Conservation (phyloP, 768 basidiomycete species). For the Boletales sp. region DNA sequence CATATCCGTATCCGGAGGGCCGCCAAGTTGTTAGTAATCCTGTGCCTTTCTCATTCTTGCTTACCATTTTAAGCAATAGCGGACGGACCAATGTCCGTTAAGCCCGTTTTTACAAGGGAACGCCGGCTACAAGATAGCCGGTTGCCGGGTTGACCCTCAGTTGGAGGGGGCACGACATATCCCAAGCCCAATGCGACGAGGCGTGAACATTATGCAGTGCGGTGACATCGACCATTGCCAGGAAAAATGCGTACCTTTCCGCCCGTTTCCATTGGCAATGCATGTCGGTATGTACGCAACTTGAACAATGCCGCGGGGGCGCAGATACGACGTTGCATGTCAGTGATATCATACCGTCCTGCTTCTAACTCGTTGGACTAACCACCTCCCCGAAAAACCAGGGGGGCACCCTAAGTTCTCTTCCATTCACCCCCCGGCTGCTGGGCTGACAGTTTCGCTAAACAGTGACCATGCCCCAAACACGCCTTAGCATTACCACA, state of each 20-base stretch:
- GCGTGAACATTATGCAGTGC: constrained; percentile 14
- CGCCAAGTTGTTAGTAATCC: constrained; percentile 15
- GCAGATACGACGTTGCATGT: no score
- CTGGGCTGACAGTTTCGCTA: constrained; percentile 11
- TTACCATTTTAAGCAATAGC: constrained; percentile 3
- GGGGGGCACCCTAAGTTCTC: not conserved
- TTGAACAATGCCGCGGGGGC: not conserved
- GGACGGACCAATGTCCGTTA: not conserved
- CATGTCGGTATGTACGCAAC: constrained; percentile 1
- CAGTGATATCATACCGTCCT: not conserved
- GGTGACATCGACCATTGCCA: constrained; percentile 13
- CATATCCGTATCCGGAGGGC: constrained; percentile 21
- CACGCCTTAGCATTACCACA: constrained; percentile 16
- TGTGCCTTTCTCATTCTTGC: constrained; percentile 13
- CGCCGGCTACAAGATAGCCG: no score
- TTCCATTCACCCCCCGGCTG: constrained; percentile 2
- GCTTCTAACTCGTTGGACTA: not conserved
- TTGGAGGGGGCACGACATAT: no score
- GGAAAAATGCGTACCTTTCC: constrained; percentile 13
- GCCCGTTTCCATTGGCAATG: constrained; percentile 15
- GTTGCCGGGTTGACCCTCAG: no score
- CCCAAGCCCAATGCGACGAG: no score
- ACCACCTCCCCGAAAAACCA: constrained; percentile 1
- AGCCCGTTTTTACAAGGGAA: no score
- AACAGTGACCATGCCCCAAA: constrained; percentile 7